These are phyloP conservation scores for Punica granatum DNA, from an alignment of 345 rosid genomes.

Conservation along the genomic window DNA sequence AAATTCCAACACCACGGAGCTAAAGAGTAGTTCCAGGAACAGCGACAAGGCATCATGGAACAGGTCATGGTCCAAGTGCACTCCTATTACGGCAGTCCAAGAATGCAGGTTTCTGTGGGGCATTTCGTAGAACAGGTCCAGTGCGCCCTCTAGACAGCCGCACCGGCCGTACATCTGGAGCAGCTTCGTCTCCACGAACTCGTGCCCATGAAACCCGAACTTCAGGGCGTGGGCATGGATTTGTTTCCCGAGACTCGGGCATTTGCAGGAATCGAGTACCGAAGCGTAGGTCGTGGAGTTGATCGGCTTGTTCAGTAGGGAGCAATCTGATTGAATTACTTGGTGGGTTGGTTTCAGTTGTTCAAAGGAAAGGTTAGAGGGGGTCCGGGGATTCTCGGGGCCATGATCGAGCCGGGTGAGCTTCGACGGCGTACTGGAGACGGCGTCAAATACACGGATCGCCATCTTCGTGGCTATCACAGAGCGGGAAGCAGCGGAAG, in stretches of 20 bases:
- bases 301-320: conserved; percentile 20
- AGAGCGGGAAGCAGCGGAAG: neutral
- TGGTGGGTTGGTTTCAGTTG: neutral
- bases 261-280: conserved; percentile 38
- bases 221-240: conserved; percentile 39
- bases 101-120: conserved; percentile 36
- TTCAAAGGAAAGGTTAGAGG: conserved; percentile 1
- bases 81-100: conserved; percentile 43
- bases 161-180: conserved; percentile 43
- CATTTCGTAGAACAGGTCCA: conserved; percentile 35
- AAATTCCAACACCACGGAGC: conserved; percentile 31
- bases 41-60: conserved; percentile 26
- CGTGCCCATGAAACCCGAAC: conserved; percentile 38
- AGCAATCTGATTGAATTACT: neutral
- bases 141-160: conserved; percentile 28
- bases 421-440: conserved; percentile 3
- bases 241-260: conserved; percentile 33
- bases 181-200: conserved; percentile 54
- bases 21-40: conserved; percentile 21
- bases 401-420: conserved; percentile 3
- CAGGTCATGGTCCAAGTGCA: conserved; percentile 32
- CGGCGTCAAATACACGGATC: neutral
- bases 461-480: conserved; percentile 2
- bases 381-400: conserved; percentile 1
- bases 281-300: conserved; percentile 36